These are phyloP conservation scores for Aspergillus coremiiformis DNA, from an alignment of 495 filamentous ascomycete genomes.

Conservation along the genomic window DNA sequence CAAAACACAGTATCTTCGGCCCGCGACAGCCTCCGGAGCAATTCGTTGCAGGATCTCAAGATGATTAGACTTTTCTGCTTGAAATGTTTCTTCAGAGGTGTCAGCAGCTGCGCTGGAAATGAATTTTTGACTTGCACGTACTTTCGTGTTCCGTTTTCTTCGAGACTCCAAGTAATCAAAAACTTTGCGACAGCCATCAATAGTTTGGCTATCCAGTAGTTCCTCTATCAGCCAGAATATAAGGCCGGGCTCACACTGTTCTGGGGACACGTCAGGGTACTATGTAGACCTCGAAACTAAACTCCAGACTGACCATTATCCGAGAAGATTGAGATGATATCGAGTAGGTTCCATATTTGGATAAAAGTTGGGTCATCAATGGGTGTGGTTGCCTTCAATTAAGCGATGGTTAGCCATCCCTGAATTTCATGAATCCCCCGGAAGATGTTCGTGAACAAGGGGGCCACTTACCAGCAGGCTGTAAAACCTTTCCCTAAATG, in stretches of 20 bases:
- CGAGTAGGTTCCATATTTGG: slow-evolving; percentile 85
- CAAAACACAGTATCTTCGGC: slow-evolving; percentile 97
- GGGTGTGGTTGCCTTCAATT: slow-evolving; percentile 51
- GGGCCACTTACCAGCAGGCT: slow-evolving; percentile 53
- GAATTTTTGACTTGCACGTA: slow-evolving; percentile 18
- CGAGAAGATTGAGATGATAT: slow-evolving; percentile 78
- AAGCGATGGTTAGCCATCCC: slow-evolving; percentile 14
- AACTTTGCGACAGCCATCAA: slow-evolving; percentile 77
- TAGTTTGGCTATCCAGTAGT: slow-evolving; percentile 90
- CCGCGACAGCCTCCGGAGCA: slow-evolving; percentile 81
- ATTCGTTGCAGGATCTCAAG: slow-evolving; percentile 87
- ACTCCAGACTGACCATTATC: slow-evolving; percentile 52
- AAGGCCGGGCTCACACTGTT: slow-evolving; percentile 76
- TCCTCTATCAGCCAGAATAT: slow-evolving; percentile 90
- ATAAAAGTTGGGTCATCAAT: slow-evolving; percentile 72
- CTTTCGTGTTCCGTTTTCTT: slow-evolving; percentile 73
- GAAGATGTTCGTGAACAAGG: background rate
- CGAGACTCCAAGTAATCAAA: slow-evolving; percentile 94
- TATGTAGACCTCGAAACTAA: background rate
- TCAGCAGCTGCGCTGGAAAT: slow-evolving; percentile 10
- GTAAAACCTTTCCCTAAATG: slow-evolving; percentile 71
- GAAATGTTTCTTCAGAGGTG: slow-evolving; percentile 55
- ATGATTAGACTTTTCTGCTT: slow-evolving; percentile 81
- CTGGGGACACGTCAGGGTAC: slow-evolving; percentile 34
- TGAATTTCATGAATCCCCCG: background rate